These are phyloP conservation scores for Aureobasidium uvarum DNA, from an alignment of 2,329 filamentous ascomycete species.

Conservation along the genomic window DNA sequence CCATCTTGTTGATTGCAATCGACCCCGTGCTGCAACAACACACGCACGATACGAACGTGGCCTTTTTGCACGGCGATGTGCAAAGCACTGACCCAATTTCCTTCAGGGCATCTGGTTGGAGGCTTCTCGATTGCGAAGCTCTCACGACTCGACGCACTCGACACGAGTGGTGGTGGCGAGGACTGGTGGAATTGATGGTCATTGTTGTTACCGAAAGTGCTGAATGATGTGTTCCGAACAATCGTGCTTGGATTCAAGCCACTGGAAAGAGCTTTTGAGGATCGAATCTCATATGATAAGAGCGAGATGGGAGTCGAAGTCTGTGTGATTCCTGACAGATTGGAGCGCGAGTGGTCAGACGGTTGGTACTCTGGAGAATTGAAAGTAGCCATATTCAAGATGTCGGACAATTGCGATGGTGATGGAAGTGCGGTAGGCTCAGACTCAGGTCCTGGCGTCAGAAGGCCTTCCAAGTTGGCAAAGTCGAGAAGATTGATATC, in stretches of 20 bases:
- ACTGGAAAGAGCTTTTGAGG: neutral
- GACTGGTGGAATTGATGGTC: neutral
- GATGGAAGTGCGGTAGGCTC: neutral
- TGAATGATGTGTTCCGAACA: neutral
- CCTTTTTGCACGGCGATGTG: neutral
- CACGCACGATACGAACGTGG: neutral
- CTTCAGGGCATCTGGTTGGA: neutral
- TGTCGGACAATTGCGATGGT: neutral
- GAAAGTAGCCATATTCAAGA: neutral
- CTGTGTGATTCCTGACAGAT: neutral
- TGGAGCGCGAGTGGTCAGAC: neutral
- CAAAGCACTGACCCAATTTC: neutral
- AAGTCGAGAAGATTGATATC: slow-evolving; percentile 1
- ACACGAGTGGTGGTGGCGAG: neutral
- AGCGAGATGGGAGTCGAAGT: neutral
- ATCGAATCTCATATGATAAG: neutral
- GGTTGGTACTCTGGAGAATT: neutral
- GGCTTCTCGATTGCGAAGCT: neutral
- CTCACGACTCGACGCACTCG: neutral
- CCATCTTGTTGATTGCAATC: neutral
- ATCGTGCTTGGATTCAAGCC: neutral
- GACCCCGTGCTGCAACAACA: neutral
- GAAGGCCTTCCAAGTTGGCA: neutral
- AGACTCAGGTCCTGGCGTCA: neutral
- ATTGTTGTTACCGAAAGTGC: neutral